A percentile compares a stretch with the other conserved stretches of the same genome.
phyloP scores from a whole-genome alignment of 1,139 yeast species.

The Suhomyces bribrorum region DNA sequence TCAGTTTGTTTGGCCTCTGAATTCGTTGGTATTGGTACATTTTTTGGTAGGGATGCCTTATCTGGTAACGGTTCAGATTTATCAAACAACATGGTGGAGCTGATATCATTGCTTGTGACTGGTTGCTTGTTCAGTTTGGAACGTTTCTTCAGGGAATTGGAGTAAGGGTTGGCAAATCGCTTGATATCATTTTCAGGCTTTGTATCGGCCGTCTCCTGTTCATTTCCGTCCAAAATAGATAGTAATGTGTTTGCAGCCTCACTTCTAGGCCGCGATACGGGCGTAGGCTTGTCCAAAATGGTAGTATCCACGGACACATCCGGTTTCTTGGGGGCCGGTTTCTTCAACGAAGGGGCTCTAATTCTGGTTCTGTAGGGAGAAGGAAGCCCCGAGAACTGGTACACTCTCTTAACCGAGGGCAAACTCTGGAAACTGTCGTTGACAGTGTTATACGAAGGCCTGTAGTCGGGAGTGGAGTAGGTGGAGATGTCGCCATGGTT shows the following conservation, averaged over 20 bases:
- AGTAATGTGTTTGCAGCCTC: constrained; percentile 67
- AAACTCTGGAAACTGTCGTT: constrained; percentile 31
- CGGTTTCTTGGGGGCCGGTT: constrained; percentile 2
- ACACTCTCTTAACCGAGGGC: constrained; percentile 50
- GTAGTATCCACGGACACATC: not conserved
- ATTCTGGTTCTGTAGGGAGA: constrained; percentile 63
- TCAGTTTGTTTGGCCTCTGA: not conserved
- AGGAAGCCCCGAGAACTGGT: constrained; percentile 64
- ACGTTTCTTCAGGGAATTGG: constrained; percentile 29
- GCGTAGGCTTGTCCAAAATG: not conserved
- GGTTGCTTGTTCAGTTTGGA: constrained; percentile 9
- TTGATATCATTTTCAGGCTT: constrained; percentile 18
- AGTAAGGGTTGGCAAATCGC: constrained; percentile 56
- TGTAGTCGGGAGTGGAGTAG: constrained; percentile 42
- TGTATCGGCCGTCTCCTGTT: constrained; percentile 2
- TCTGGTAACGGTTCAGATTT: constrained; percentile 30
- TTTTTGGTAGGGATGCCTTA: not conserved
- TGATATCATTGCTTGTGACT: constrained; percentile 40
- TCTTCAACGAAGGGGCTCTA: constrained; percentile 28
- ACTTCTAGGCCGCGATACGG: constrained; percentile 41
- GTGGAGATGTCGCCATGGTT: constrained; percentile 9
- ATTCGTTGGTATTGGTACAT: not conserved
- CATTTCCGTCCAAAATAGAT: constrained; percentile 54
- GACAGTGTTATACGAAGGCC: constrained; percentile 38
- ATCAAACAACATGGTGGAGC: constrained; percentile 38